Conservation (phyloP, 345 rosid species). For the Syzygium grande region DNA sequence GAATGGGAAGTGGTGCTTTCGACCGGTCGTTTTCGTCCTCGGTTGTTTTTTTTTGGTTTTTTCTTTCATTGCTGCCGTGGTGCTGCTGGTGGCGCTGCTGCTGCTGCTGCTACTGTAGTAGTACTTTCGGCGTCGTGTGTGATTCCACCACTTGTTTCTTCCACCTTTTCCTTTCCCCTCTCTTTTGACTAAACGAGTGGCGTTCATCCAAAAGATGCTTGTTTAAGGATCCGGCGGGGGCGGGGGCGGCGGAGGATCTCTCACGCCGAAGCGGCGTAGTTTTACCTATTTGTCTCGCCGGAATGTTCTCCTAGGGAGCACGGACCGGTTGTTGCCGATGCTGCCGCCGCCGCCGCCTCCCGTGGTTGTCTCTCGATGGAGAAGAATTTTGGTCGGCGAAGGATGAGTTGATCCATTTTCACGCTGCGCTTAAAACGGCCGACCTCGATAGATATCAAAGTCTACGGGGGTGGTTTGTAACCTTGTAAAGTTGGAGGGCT, state of each 20-base stretch:
- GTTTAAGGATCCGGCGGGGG: neutral
- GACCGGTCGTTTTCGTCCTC: neutral
- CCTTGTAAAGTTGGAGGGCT: neutral
- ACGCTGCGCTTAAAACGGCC: neutral
- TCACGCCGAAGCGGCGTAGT: neutral
- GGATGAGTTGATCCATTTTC: neutral
- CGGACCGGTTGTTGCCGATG: too few species aligned
- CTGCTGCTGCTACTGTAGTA: neutral
- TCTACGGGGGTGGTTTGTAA: too few species aligned
- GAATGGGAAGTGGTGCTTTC: neutral
- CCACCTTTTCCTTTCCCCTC: too few species aligned
- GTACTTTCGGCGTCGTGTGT: neutral
- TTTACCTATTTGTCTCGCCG: too few species aligned
- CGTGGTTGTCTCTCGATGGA: accelerated
- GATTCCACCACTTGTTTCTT: neutral
- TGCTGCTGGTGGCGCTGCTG: neutral
- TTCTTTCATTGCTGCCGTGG: neutral
- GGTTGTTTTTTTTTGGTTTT: neutral
- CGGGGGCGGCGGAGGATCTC: neutral
- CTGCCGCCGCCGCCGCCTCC: neutral
- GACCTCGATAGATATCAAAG: too few species aligned
- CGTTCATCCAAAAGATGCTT: neutral
- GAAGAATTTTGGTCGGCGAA: neutral
- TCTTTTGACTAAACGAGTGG: neutral
- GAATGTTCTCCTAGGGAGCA: too few species aligned